Conservation (phyloP, 2,329 filamentous ascomycete genomes). For the Chalara sp. region DNA sequence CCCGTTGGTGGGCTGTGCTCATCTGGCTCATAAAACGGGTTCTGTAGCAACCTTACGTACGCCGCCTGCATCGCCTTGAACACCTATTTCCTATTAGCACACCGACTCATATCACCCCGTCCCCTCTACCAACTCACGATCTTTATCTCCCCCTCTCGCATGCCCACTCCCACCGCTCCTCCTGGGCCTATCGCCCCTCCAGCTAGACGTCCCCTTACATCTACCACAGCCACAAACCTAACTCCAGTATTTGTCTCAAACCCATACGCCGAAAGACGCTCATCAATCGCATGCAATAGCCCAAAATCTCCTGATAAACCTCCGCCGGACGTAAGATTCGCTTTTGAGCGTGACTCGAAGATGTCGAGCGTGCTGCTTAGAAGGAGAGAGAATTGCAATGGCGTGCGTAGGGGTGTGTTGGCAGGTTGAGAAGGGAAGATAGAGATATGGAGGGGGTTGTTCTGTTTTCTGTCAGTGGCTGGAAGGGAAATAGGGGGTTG, state of each 20-base stretch:
- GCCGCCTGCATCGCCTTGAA: slow-evolving; percentile 91
- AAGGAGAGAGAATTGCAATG: slow-evolving; percentile 87
- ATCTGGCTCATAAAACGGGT: slow-evolving; percentile 91
- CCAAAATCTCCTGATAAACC: slow-evolving; percentile 77
- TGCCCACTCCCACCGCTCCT: slow-evolving; percentile 48
- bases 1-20: slow-evolving; percentile 60
- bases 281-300: slow-evolving; percentile 86
- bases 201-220: slow-evolving; percentile 66
- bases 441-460: slow-evolving; percentile 91
- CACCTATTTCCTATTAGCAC: slow-evolving; percentile 40
- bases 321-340: slow-evolving; percentile 47
- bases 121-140: slow-evolving; percentile 45
- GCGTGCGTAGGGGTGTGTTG: slow-evolving; percentile 51
- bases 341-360: slow-evolving; percentile 77
- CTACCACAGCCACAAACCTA: slow-evolving; percentile 83
- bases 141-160: slow-evolving; percentile 83
- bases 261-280: slow-evolving; percentile 87
- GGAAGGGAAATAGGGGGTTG: background rate
- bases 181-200: slow-evolving; percentile 22
- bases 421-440: slow-evolving; percentile 62
- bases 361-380: slow-evolving; percentile 89
- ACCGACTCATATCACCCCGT: background rate
- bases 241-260: slow-evolving; percentile 95
- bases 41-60: slow-evolving; percentile 82
- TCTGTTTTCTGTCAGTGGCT: slow-evolving; percentile 44